Evolutionary conservation across 2,329 filamentous ascomycete genomes (phyloP).

Genomic region (Xylariaceae sp.): DNA sequence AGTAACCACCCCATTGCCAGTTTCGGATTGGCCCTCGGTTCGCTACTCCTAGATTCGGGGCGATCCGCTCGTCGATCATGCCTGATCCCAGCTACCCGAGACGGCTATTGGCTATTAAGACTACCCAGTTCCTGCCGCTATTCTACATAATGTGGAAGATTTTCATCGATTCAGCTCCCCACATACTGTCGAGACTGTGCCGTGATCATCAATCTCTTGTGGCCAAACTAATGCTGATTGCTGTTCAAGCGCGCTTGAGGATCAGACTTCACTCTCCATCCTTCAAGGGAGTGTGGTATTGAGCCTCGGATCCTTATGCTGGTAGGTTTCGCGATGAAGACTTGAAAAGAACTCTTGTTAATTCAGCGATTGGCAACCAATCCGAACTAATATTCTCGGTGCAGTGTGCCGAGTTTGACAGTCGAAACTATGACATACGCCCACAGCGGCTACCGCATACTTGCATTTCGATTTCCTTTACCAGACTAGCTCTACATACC

Average conservation of each 20-base stretch:
- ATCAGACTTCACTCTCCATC: too few relatives aligned
- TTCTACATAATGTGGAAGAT: neutral
- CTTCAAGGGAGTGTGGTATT: too few relatives aligned
- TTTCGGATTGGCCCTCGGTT: too few relatives aligned
- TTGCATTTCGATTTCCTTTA: neutral
- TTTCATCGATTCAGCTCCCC: neutral
- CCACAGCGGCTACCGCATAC: constrained; percentile 3
- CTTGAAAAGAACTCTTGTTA: too few relatives aligned
- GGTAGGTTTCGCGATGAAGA: too few relatives aligned
- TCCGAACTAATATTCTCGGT: too few relatives aligned
- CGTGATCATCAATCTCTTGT: too few relatives aligned
- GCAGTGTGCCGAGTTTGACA: neutral
- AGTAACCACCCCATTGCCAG: too few relatives aligned
- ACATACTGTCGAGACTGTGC: neutral
- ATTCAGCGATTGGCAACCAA: too few relatives aligned
- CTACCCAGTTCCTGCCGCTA: neutral
- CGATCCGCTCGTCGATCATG: constrained; percentile 13
- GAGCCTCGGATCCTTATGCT: too few relatives aligned
- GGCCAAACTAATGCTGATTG: too few relatives aligned
- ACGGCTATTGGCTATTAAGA: constrained; percentile 1
- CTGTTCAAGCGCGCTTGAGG: too few relatives aligned
- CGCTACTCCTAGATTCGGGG: constrained; percentile 1
- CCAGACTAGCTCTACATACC: neutral
- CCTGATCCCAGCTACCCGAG: neutral
- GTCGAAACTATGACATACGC: neutral